phyloP scores from a whole-genome alignment of 805 yeast genomes.

The Cyberlindnera maritima region DNA sequence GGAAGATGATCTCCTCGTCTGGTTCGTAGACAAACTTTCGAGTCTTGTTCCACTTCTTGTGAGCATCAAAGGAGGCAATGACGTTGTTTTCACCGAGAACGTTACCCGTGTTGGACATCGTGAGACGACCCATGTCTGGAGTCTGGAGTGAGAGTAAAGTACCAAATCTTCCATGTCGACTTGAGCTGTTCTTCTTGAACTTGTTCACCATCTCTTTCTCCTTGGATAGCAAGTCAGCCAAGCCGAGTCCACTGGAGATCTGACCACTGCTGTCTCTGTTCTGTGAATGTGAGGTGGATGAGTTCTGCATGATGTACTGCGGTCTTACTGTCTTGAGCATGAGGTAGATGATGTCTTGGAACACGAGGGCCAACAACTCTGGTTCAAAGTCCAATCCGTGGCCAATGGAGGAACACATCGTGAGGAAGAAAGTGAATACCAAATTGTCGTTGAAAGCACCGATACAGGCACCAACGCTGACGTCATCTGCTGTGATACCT shows the following conservation, averaged over 20 bases:
- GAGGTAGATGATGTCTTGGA: constrained; percentile 68
- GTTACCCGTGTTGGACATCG: constrained; percentile 74
- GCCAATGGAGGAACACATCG: constrained; percentile 64
- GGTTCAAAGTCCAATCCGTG: constrained; percentile 51
- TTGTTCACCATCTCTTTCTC: constrained; percentile 55
- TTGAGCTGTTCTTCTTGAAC: constrained; percentile 49
- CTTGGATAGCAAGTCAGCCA: constrained; percentile 46
- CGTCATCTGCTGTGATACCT: constrained; percentile 61
- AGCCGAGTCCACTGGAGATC: constrained; percentile 6
- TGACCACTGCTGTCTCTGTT: constrained; percentile 5
- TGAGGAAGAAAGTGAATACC: constrained; percentile 70
- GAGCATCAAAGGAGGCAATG: constrained; percentile 60
- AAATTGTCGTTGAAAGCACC: constrained; percentile 61
- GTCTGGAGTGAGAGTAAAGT: constrained; percentile 73
- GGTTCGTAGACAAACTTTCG: constrained; percentile 26
- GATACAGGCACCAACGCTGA: constrained; percentile 59
- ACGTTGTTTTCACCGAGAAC: constrained; percentile 48
- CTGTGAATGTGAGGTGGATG: background rate
- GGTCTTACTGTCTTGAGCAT: constrained; percentile 56
- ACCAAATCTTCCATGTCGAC: constrained; percentile 91
- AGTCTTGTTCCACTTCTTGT: constrained; percentile 62
- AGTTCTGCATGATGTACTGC: constrained; percentile 15
- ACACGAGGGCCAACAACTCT: constrained; percentile 54
- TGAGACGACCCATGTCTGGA: constrained; percentile 52
- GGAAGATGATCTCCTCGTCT: constrained; percentile 30